phyloP scores from a whole-genome alignment of 2,329 filamentous ascomycete species.

The Delphinella strobiligena region DNA sequence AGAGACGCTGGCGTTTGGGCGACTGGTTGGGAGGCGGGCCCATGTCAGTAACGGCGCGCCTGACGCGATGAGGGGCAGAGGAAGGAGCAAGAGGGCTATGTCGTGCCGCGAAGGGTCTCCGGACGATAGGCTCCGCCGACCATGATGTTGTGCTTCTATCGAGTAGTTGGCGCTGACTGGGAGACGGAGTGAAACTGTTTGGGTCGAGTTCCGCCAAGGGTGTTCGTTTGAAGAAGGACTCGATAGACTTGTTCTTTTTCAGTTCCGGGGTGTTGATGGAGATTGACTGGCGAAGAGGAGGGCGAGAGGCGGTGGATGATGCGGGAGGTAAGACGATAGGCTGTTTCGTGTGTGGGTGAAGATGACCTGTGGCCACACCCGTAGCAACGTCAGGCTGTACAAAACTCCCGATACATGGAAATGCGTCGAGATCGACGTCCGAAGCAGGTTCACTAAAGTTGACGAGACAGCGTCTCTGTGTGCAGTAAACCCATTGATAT shows the following conservation, averaged over 20 bases:
- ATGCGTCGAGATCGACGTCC: constrained; percentile 52
- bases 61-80: constrained; percentile 10
- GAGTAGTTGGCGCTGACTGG: constrained; percentile 49
- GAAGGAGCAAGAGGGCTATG: constrained; percentile 3
- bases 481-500: constrained; percentile 90
- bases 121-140: constrained; percentile 32
- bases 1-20: constrained; percentile 32
- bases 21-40: constrained; percentile 29
- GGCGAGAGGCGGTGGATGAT: not conserved
- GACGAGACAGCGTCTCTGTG: constrained; percentile 56
- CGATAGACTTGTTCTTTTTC: constrained; percentile 51
- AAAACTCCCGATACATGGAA: constrained; percentile 70
- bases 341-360: constrained; percentile 82
- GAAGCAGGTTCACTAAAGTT: constrained; percentile 57
- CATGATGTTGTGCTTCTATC: constrained; percentile 43
- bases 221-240: constrained; percentile 53
- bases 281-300: not conserved
- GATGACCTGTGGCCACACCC: constrained; percentile 65
- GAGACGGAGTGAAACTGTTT: constrained; percentile 55
- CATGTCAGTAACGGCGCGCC: constrained; percentile 23
- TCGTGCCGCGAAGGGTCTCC: constrained; percentile 11
- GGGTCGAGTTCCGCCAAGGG: constrained; percentile 57
- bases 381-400: constrained; percentile 54
- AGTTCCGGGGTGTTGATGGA: constrained; percentile 32
- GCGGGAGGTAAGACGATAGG: constrained; percentile 33